Conservation (phyloP, 192 early-diverging fungal species). For the Powellomyces hirtus region DNA sequence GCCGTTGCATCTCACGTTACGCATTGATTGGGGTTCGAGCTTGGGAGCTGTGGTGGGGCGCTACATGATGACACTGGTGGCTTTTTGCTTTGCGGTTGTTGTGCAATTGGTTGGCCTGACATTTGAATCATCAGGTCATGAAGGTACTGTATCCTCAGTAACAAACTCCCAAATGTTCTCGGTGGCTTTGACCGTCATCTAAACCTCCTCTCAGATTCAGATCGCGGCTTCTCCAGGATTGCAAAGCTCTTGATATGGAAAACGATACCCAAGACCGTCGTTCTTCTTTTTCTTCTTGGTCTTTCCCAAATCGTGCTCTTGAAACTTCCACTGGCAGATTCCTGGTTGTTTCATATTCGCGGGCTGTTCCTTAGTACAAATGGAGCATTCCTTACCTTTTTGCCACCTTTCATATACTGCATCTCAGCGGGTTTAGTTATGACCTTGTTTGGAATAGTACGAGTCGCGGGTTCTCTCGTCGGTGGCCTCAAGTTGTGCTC, state of each 20-base stretch:
- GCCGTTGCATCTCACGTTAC: not conserved
- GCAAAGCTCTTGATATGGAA: not conserved
- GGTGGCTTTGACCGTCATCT: not conserved
- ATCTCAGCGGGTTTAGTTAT: not conserved
- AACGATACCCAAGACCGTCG: not conserved
- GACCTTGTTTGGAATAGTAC: not conserved
- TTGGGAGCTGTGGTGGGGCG: slow-evolving; percentile 15
- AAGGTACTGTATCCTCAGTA: not conserved
- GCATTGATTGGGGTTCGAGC: slow-evolving; percentile 4
- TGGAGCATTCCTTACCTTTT: not conserved
- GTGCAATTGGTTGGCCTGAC: not conserved
- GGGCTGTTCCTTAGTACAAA: slow-evolving; percentile 2
- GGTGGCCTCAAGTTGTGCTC: not conserved
- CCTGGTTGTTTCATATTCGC: not conserved
- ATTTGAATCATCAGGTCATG: not conserved
- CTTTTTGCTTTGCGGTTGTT: slow-evolving; percentile 30
- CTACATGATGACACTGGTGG: slow-evolving; percentile 13
- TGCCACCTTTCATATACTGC: not conserved
- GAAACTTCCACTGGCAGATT: not conserved
- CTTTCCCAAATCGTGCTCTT: not conserved
- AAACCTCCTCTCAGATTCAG: not conserved
- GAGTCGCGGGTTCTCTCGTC: not conserved
- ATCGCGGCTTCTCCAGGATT: not conserved
- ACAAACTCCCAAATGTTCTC: not conserved
- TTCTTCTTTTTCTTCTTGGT: not conserved